Conservation (phyloP, 257 asterid genomes). For the Anisodus acutangulus region DNA sequence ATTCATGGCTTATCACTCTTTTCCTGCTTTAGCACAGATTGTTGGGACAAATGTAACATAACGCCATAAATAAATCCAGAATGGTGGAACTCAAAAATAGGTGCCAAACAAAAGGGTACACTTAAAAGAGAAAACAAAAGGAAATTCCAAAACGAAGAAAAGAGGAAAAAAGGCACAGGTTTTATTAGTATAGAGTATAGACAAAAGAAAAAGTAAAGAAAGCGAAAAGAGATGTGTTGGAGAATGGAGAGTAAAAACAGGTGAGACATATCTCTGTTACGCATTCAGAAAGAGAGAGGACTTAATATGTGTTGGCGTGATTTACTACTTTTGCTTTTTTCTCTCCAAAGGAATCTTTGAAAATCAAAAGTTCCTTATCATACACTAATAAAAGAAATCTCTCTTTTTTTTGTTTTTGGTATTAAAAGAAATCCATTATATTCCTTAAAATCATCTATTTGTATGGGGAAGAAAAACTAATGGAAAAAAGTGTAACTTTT, state of each 20-base stretch:
- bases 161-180: background rate
- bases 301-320: slow-evolving; percentile 50
- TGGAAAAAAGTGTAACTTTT: slow-evolving; percentile 7
- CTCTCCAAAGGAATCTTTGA: slow-evolving; percentile 73
- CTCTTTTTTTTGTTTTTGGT: background rate
- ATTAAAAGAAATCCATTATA: background rate
- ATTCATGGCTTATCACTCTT: background rate
- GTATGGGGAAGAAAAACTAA: background rate
- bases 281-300: slow-evolving; percentile 35
- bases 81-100: slow-evolving; percentile 36
- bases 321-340: slow-evolving; percentile 67
- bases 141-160: slow-evolving; percentile 26
- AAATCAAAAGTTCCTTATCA: slow-evolving; percentile 45
- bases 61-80: slow-evolving; percentile 24
- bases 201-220: slow-evolving; percentile 48
- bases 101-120: slow-evolving; percentile 43
- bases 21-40: slow-evolving; percentile 35
- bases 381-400: slow-evolving; percentile 4
- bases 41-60: slow-evolving; percentile 34
- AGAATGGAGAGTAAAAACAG: slow-evolving; percentile 18
- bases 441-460: background rate
- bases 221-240: slow-evolving; percentile 53
- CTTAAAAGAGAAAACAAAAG: slow-evolving; percentile 37
- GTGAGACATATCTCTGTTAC: slow-evolving; percentile 34
- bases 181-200: background rate